Evolutionary conservation across 2,329 filamentous ascomycete genomes (phyloP).

Genomic region (Myriosclerotinia curreyana): DNA sequence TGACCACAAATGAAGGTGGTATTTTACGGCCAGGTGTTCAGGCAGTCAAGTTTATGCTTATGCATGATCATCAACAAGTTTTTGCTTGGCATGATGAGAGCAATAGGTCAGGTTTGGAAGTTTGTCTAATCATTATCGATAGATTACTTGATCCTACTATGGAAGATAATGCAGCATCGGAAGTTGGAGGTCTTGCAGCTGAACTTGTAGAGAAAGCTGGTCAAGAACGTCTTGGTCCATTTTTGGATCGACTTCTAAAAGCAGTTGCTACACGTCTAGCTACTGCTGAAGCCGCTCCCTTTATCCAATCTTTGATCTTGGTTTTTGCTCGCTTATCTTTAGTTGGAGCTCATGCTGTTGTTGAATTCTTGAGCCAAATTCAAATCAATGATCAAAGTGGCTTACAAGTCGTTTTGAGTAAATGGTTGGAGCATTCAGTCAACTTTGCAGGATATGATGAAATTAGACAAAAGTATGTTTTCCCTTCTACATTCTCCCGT

Average conservation of each 20-base stretch:
- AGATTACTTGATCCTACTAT: constrained; percentile 78
- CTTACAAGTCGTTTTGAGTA: constrained; percentile 83
- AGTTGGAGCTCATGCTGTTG: constrained; percentile 80
- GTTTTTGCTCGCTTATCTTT: constrained; percentile 91
- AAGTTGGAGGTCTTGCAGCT: constrained; percentile 90
- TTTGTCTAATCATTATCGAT: constrained; percentile 88
- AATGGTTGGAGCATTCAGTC: constrained; percentile 96
- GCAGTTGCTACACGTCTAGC: constrained; percentile 84
- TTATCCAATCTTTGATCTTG: constrained; percentile 93
- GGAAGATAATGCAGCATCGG: constrained; percentile 92
- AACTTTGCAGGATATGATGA: constrained; percentile 98
- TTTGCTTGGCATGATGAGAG: constrained; percentile 80
- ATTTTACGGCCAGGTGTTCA: constrained; percentile 83
- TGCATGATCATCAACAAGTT: constrained; percentile 86
- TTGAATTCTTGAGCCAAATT: constrained; percentile 85
- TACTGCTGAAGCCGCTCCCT: constrained; percentile 77
- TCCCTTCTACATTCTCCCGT: neutral
- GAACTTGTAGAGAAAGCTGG: constrained; percentile 96
- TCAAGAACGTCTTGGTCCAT: constrained; percentile 84
- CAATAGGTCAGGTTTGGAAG: constrained; percentile 80
- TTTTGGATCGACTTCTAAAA: constrained; percentile 79
- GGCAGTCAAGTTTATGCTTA: constrained; percentile 82
- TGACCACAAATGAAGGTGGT: constrained; percentile 82
- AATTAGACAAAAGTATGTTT: constrained; percentile 86
- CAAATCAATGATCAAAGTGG: constrained; percentile 77